A percentile compares a stretch with the other conserved stretches of the same genome.
phyloP scores from a whole-genome alignment of 2,329 filamentous ascomycete species.

The Ophiocordyceps camponoti-leonardi region DNA sequence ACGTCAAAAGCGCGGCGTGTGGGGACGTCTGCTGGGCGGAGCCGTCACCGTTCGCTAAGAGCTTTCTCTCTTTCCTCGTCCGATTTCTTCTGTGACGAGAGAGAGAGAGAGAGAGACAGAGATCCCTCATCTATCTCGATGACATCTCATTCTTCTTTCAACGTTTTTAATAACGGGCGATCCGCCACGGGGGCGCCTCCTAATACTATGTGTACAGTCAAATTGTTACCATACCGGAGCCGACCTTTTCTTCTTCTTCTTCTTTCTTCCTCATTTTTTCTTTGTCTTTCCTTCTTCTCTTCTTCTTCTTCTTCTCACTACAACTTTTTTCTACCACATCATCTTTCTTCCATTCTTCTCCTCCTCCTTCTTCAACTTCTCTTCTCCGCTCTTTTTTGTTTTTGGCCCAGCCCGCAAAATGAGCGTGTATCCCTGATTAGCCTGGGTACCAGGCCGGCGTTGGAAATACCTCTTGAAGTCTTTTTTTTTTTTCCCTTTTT shows the following conservation, averaged over 20 bases:
- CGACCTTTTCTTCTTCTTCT: background rate
- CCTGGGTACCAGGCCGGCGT: no score
- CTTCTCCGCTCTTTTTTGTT: background rate
- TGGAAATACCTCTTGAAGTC: no score
- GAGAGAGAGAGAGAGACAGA: background rate
- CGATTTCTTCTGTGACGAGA: no score
- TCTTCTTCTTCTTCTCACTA: no score
- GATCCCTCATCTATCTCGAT: background rate
- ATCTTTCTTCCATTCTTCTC: no score
- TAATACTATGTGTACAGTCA: background rate
- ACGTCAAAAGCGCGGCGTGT: slow-evolving; percentile 33
- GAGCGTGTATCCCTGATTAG: no score
- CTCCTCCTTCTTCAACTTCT: background rate
- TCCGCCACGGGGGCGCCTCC: background rate
- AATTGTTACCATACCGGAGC: background rate
- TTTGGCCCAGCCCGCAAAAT: no score
- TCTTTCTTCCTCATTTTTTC: background rate
- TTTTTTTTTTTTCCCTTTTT: no score
- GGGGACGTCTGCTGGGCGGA: slow-evolving; percentile 34
- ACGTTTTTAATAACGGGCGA: background rate
- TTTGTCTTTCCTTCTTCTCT: no score
- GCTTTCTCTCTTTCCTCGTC: background rate
- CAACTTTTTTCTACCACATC: no score
- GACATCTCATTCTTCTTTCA: background rate
- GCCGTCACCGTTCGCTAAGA: slow-evolving; percentile 21